Percentiles rank a stretch among this genome's conserved stretches.
phyloP scores from a whole-genome alignment of 805 yeast species.

The Ogataea henricii region DNA sequence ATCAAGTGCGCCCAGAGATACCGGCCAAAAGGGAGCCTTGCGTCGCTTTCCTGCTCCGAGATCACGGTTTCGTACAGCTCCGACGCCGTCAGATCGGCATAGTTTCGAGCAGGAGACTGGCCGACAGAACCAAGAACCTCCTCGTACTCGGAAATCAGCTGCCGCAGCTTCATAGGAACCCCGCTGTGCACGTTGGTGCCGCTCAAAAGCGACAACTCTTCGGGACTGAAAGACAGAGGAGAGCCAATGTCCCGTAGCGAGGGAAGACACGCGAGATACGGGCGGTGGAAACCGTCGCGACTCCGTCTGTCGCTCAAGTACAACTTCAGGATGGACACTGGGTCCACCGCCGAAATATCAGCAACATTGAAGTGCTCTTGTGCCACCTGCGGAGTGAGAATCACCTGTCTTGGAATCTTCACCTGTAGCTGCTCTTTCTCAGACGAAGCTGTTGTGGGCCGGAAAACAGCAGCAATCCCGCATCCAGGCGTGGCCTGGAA shows the following conservation, averaged over 20 bases:
- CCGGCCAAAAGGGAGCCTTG: slow-evolving; percentile 46
- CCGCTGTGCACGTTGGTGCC: slow-evolving; percentile 66
- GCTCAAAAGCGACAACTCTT: slow-evolving; percentile 48
- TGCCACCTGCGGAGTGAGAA: slow-evolving; percentile 29
- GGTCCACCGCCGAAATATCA: slow-evolving; percentile 5
- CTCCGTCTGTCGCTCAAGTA: slow-evolving; percentile 18
- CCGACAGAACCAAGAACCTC: background rate
- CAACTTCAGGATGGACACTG: slow-evolving; percentile 20
- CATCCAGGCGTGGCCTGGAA: slow-evolving; percentile 34
- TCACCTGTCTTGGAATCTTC: slow-evolving; percentile 24
- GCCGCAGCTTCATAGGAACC: slow-evolving; percentile 43
- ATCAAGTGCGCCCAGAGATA: slow-evolving; percentile 77
- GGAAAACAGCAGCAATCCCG: slow-evolving; percentile 38
- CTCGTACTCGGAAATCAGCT: slow-evolving; percentile 58
- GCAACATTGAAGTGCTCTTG: slow-evolving; percentile 11
- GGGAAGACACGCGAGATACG: slow-evolving; percentile 54
- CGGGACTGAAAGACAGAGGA: slow-evolving; percentile 63
- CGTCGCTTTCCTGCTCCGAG: slow-evolving; percentile 33
- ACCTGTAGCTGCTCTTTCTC: background rate
- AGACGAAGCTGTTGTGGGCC: background rate
- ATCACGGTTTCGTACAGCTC: slow-evolving; percentile 10
- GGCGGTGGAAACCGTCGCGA: slow-evolving; percentile 17
- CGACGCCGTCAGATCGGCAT: background rate
- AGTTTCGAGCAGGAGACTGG: slow-evolving; percentile 4
- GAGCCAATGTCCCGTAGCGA: slow-evolving; percentile 45